Evolutionary conservation across 805 yeast species (phyloP).

Genomic region (Cyberlindnera subsufficiens): DNA sequence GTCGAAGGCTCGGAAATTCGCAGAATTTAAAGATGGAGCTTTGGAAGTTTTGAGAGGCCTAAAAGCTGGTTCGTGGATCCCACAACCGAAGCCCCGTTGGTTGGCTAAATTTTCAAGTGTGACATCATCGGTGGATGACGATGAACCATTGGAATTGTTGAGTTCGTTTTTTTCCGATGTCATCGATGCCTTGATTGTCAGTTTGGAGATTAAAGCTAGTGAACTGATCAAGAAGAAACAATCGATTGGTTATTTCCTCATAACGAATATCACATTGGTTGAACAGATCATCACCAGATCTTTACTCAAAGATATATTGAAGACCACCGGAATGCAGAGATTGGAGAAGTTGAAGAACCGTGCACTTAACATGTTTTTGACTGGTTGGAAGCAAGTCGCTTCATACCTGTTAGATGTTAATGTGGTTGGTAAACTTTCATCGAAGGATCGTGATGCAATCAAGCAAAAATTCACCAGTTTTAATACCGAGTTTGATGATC

Average conservation of each 20-base stretch:
- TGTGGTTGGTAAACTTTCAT: constrained; percentile 48
- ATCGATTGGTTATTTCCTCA: constrained; percentile 59
- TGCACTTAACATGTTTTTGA: constrained; percentile 63
- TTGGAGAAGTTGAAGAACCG: constrained; percentile 65
- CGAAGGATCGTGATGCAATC: constrained; percentile 74
- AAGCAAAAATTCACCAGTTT: constrained; percentile 83
- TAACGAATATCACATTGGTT: constrained; percentile 67
- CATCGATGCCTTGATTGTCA: constrained; percentile 64
- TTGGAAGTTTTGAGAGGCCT: constrained; percentile 41
- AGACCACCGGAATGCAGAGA: constrained; percentile 54
- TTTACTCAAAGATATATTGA: constrained; percentile 48
- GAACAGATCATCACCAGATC: constrained; percentile 67
- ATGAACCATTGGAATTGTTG: constrained; percentile 45
- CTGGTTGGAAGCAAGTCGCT: constrained; percentile 78
- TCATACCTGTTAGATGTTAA: constrained; percentile 76
- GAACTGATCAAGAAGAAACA: constrained; percentile 26
- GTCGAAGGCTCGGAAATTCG: constrained; percentile 57
- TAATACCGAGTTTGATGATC: constrained; percentile 77
- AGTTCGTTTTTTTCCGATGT: constrained; percentile 71
- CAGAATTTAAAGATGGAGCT: constrained; percentile 55
- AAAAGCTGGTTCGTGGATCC: constrained; percentile 65
- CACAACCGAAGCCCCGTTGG: constrained; percentile 51
- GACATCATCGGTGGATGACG: constrained; percentile 34
- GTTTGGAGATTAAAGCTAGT: constrained; percentile 56
- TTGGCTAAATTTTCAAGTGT: constrained; percentile 43